Conservation (phyloP, 2,329 filamentous ascomycete genomes). For the Claviceps sorghi region DNA sequence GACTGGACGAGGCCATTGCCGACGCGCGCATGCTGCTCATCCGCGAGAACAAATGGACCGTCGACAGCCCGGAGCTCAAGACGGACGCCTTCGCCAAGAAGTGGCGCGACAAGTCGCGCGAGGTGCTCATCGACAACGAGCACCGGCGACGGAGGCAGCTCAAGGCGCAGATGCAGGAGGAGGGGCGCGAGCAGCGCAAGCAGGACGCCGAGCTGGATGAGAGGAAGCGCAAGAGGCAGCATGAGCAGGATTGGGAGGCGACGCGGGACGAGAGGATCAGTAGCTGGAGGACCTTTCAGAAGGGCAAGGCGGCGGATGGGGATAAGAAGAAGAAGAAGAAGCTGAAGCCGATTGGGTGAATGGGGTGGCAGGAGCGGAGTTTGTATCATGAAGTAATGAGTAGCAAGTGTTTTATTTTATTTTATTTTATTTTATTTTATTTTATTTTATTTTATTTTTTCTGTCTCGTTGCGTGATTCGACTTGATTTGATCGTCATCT, state of each 20-base stretch:
- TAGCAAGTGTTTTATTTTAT: neutral
- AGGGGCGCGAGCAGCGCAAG: constrained; percentile 75
- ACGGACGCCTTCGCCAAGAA: constrained; percentile 67
- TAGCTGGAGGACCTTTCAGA: constrained; percentile 87
- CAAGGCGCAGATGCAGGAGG: constrained; percentile 92
- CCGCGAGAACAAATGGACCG: constrained; percentile 83
- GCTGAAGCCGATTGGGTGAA: constrained; percentile 45
- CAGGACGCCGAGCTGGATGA: constrained; percentile 73
- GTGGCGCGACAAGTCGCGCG: constrained; percentile 82
- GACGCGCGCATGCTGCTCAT: constrained; percentile 92
- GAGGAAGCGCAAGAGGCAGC: constrained; percentile 74
- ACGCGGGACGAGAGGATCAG: constrained; percentile 81
- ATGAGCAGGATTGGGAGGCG: constrained; percentile 90
- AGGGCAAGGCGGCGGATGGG: constrained; percentile 43
- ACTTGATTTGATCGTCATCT: too few relatives aligned
- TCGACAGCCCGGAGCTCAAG: constrained; percentile 75
- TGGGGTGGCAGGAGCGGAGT: neutral
- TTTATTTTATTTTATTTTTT: constrained; percentile 5
- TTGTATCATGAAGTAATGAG: constrained; percentile 1
- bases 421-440: neutral
- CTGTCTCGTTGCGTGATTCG: too few relatives aligned
- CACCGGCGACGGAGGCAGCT: constrained; percentile 68
- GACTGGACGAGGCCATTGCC: constrained; percentile 86
- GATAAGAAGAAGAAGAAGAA: constrained; percentile 58
- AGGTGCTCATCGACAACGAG: constrained; percentile 88